Evolutionary conservation across 139 green algal genomes (phyloP).

Genomic region (Coelastrella sp.): DNA sequence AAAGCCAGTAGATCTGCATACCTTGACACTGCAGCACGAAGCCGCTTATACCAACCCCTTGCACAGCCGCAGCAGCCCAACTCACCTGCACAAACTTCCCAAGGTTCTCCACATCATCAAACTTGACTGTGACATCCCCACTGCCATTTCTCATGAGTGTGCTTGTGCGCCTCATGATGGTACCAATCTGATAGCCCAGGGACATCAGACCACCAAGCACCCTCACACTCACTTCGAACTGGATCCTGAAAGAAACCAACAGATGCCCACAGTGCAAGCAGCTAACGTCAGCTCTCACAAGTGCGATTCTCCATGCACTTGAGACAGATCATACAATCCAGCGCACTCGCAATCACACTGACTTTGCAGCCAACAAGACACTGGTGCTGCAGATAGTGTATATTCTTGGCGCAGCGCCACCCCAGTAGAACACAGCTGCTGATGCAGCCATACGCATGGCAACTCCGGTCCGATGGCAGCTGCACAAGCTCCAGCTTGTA

Average conservation of each 20-base stretch:
- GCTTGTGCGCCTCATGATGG: constrained; percentile 89
- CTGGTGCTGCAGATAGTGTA: too few relatives aligned
- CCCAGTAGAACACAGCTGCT: too few relatives aligned
- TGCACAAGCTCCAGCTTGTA: too few relatives aligned
- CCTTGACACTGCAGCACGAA: not conserved
- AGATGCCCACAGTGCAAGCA: not conserved
- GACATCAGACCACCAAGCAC: constrained; percentile 97
- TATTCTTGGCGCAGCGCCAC: too few relatives aligned
- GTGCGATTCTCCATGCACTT: too few relatives aligned
- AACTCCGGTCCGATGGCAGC: too few relatives aligned
- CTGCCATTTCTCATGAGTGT: constrained; percentile 50
- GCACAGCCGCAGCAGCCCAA: not conserved
- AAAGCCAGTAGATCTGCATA: not conserved
- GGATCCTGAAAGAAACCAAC: constrained; percentile 74
- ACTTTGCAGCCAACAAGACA: too few relatives aligned
- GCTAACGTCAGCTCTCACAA: too few relatives aligned
- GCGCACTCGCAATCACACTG: too few relatives aligned
- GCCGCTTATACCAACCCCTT: not conserved
- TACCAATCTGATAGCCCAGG: constrained; percentile 97
- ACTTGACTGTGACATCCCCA: constrained; percentile 75
- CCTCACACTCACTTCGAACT: constrained; percentile 94
- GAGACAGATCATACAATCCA: too few relatives aligned
- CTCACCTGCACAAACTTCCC: constrained; percentile 73
- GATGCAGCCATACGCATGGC: too few relatives aligned
- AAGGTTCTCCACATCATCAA: constrained; percentile 86